Percentiles rank a stretch among this genome's conserved stretches.
These are phyloP conservation scores for Curvularia eragrostidis DNA, from an alignment of 2,329 filamentous ascomycete genomes.

Conservation along the genomic window DNA sequence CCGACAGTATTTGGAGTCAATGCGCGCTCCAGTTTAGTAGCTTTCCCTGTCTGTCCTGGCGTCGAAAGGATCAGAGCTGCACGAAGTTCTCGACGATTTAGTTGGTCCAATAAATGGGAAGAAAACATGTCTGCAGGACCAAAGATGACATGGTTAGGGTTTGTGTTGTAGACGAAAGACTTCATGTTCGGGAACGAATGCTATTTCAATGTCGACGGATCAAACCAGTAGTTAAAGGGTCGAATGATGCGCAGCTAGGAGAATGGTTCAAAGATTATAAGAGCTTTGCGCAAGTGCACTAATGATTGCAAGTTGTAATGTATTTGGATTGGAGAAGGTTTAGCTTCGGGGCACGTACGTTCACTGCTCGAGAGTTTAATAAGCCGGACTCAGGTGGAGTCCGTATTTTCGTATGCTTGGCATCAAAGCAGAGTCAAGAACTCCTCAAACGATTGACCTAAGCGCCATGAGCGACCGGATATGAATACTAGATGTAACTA, in stretches of 20 bases:
- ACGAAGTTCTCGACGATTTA: not conserved
- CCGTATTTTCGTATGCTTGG: too few relatives aligned
- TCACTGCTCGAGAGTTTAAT: not conserved
- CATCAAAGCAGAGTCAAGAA: not conserved
- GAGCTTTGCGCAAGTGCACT: not conserved
- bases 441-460: not conserved
- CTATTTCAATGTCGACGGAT: not conserved
- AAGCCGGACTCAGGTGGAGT: not conserved
- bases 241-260: not conserved
- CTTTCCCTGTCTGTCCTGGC: too few relatives aligned
- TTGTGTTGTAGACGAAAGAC: not conserved
- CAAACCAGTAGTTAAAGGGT: not conserved
- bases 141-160: too few relatives aligned
- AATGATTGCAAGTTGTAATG: not conserved
- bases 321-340: not conserved
- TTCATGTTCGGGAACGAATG: not conserved
- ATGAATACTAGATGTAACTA: not conserved
- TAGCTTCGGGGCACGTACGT: not conserved
- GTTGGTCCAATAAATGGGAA: not conserved
- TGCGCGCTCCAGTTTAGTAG: too few relatives aligned
- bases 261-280: not conserved
- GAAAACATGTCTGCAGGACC: too few relatives aligned
- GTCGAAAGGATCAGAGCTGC: too few relatives aligned
- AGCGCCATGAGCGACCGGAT: not conserved
- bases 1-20: too few relatives aligned